Percentiles rank a stretch among this genome's conserved stretches.
Conservation (phyloP, 192 early-diverging fungal genomes). For the Coemansia reversa region DNA sequence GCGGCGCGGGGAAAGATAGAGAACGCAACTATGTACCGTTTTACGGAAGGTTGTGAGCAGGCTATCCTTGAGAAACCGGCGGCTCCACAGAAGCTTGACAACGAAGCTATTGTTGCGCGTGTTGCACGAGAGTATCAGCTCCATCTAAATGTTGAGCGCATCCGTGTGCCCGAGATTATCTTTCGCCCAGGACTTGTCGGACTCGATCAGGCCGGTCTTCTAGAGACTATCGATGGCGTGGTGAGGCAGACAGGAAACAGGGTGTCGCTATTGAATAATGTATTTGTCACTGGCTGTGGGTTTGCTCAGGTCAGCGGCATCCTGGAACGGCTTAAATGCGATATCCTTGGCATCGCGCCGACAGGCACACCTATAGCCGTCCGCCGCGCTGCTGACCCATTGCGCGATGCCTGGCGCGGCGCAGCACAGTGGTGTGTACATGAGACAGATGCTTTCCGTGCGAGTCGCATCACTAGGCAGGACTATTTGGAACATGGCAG, state of each 20-base stretch:
- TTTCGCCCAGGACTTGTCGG: slow-evolving; percentile 87
- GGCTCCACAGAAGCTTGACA: slow-evolving; percentile 43
- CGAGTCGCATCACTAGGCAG: slow-evolving; percentile 60
- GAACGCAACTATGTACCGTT: slow-evolving; percentile 72
- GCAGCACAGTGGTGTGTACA: slow-evolving; percentile 69
- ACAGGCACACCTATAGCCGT: slow-evolving; percentile 58
- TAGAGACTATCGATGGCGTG: slow-evolving; percentile 72
- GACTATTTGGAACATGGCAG: slow-evolving; percentile 84
- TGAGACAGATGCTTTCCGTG: slow-evolving; percentile 40
- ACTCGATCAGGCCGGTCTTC: slow-evolving; percentile 83
- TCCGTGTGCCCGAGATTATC: slow-evolving; percentile 83
- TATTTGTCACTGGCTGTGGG: slow-evolving; percentile 81
- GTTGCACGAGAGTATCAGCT: slow-evolving; percentile 72
- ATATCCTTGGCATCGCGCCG: slow-evolving; percentile 66
- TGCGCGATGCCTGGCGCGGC: slow-evolving; percentile 83
- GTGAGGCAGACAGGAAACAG: slow-evolving; percentile 41
- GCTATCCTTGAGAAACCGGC: slow-evolving; percentile 61
- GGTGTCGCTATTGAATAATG: slow-evolving; percentile 47
- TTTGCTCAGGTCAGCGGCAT: slow-evolving; percentile 63
- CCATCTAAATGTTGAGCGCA: slow-evolving; percentile 88
- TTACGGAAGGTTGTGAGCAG: slow-evolving; percentile 60
- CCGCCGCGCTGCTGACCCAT: slow-evolving; percentile 64
- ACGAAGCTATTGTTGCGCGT: slow-evolving; percentile 41
- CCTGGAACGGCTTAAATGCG: slow-evolving; percentile 60
- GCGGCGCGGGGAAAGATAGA: slow-evolving; percentile 63